A percentile compares a stretch with the other conserved stretches of the same genome.
phyloP scores from a whole-genome alignment of 176 grass and related monocot genomes.

The Hordeum vulgare region MorexV3_pseudomolecules_assembly NC_058522.1:377681093-377681592 shows the following conservation, averaged over 20 bases:
- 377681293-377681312: slow-evolving; percentile 26
- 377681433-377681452: not conserved
- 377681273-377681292: slow-evolving; percentile 37
- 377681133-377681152: not conserved
- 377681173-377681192: not conserved
- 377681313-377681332: no score
- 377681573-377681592: no score
- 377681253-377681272: slow-evolving; percentile 12
- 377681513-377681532: no score
- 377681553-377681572: no score
- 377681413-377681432: not conserved
- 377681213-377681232: not conserved
- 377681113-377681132: not conserved
- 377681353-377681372: not conserved
- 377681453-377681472: not conserved
- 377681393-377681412: not conserved
- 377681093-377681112: slow-evolving; percentile 11
- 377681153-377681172: not conserved
- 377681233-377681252: not conserved
- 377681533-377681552: no score
- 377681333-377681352: not conserved
- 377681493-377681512: not conserved
- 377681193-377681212: not conserved
- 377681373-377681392: not conserved
- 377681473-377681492: not conserved